Base-by-base conservation (phyloP, 2,329 filamentous ascomycete species). In the Ceratocystis huliohia region DNA sequence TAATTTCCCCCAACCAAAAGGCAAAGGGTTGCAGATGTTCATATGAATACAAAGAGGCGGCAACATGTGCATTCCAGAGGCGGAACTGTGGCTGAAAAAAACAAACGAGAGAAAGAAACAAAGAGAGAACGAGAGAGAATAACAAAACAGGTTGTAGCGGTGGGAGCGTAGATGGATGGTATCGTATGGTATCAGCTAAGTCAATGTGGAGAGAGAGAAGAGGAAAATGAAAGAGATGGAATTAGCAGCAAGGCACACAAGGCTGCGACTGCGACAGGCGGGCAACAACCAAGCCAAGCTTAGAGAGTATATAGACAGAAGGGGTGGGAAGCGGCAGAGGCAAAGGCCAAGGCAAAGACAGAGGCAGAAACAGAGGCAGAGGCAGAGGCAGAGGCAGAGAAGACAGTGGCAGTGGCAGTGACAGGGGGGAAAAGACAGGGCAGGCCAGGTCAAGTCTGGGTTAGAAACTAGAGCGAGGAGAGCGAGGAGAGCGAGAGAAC, bases 41-140 rank as follows among this genome's bases (percentile, higher is more conserved):
- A 63, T 66, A 66, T 66, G 65, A 28, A 66, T 66, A 66, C 53
- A 67, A 41, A 61, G 57, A 44, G 37, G 48, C 20, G 57, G 65
- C 41, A 7, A 37, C 44, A 63, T 63, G 48, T 65, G 66, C 56
- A 67, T 65, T 67, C 66, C 66, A 62, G 41, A 65, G 56, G 63
- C 63, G 20, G 17, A 48, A 45, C 44, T 50, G 45, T 53, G 62
- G 62, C 62, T 63, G 62, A 66, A 57, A 63, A 45, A 62, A 25
- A 33, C 2, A 48, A n/a, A 33, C 22, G 7, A 22, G 30, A 28
- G 5, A 30, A 28, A 30, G 48, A 61, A n/a, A 33, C 45, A 37
- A 28, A 46, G 20, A 62, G 56, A 62, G 53, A 67, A 41, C 45
- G 61, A 45, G 30, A 66, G 15, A 30, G 3, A 57, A 44, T 15